phyloP scores from a whole-genome alignment of 345 rosid genomes.

The Bruguiera sexangula region DNA sequence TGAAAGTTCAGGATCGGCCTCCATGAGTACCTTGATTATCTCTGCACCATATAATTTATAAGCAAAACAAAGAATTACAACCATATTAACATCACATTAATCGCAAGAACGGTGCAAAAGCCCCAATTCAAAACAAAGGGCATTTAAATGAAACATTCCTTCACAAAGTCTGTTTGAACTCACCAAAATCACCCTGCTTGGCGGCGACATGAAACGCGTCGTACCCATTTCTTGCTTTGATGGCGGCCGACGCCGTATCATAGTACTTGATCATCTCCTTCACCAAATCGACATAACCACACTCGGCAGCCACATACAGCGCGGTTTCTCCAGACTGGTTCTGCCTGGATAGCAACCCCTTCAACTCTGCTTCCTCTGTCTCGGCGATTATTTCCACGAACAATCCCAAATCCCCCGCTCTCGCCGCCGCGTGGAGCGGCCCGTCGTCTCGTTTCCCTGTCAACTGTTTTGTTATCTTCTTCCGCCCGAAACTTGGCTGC shows the following conservation, averaged over 20 bases:
- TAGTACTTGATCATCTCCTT: conserved; percentile 55
- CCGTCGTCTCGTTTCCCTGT: conserved; percentile 76
- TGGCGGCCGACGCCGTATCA: conserved; percentile 53
- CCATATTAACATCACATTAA: neutral
- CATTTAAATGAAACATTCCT: too few species aligned
- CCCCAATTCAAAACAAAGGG: neutral
- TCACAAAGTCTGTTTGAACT: conserved; percentile 11
- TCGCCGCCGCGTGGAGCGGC: conserved; percentile 56
- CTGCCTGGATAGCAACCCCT: conserved; percentile 49
- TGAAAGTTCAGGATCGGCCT: conserved; percentile 57
- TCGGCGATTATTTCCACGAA: conserved; percentile 47
- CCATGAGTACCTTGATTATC: conserved; percentile 59
- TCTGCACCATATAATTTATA: conserved; percentile 35
- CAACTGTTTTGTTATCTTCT: conserved; percentile 64
- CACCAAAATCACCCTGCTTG: conserved; percentile 75
- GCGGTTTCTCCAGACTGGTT: conserved; percentile 87
- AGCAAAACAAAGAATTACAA: neutral
- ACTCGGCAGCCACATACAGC: conserved; percentile 79
- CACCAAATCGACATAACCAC: conserved; percentile 58
- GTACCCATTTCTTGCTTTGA: conserved; percentile 71
- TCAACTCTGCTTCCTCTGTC: conserved; percentile 41
- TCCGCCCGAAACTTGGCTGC: conserved; percentile 36
- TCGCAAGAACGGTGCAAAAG: neutral
- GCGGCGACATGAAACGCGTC: conserved; percentile 94
- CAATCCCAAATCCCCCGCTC: conserved; percentile 52